Evolutionary conservation across 768 basidiomycete species (phyloP).

Genomic region (Leccinellum albellum): DNA sequence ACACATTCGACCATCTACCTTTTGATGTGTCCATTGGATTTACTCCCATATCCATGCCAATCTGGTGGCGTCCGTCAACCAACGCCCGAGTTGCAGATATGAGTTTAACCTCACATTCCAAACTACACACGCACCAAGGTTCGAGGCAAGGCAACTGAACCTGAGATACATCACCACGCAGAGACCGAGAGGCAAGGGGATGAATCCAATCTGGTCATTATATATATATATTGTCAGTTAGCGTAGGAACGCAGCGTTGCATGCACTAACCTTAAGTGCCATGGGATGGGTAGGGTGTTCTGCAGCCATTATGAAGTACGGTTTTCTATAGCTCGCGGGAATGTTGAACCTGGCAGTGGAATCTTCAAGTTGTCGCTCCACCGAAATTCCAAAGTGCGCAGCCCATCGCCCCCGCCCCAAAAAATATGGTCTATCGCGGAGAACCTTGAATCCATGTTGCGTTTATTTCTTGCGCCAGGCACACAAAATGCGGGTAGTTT

Average conservation of each 20-base stretch:
- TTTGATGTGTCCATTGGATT: conserved; percentile 6
- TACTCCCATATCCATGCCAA: background rate
- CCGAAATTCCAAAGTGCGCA: conserved; percentile 6
- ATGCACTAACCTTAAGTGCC: conserved; percentile 21
- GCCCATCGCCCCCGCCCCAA: background rate
- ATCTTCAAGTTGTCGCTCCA: background rate
- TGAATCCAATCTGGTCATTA: conserved; percentile 14
- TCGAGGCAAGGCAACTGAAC: conserved; percentile 22
- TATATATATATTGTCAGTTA: background rate
- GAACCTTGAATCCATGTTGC: background rate
- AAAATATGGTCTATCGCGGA: background rate
- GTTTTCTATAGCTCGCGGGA: conserved; percentile 20
- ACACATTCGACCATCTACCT: background rate
- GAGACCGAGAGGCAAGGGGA: conserved; percentile 18
- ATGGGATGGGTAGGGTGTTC: conserved; percentile 60
- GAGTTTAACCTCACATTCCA: conserved; percentile 14
- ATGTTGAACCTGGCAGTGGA: background rate
- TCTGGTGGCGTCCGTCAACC: conserved; percentile 20
- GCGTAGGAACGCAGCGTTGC: background rate
- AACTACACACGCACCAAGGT: conserved; percentile 21
- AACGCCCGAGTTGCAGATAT: no score
- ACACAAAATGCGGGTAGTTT: background rate
- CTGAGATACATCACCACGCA: conserved; percentile 10
- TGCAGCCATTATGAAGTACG: conserved; percentile 48
- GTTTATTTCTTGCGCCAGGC: background rate